Percentiles rank a stretch among this genome's conserved stretches.
These are phyloP conservation scores for Lasiodiplodia theobromae DNA, from an alignment of 2,329 filamentous ascomycete genomes.

Conservation along the genomic window DNA sequence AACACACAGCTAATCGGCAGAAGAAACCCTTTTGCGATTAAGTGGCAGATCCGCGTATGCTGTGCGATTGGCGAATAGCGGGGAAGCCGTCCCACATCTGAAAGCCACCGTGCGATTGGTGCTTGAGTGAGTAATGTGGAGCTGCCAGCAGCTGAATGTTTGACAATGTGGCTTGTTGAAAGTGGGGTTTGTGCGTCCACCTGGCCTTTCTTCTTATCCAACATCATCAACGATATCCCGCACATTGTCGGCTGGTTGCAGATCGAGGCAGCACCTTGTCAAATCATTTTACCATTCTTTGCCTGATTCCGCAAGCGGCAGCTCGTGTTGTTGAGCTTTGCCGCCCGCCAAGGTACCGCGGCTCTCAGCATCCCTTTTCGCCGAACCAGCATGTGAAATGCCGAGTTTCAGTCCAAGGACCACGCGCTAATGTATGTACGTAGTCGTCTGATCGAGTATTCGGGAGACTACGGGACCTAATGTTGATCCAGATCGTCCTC, in stretches of 20 bases:
- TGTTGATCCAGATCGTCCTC: neutral
- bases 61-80: neutral
- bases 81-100: neutral
- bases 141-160: conserved; percentile 6
- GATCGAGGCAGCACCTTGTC: neutral
- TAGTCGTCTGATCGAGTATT: neutral
- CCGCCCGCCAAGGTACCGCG: neutral
- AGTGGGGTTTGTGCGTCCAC: conserved; percentile 1
- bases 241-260: neutral
- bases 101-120: neutral
- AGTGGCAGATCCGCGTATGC: neutral
- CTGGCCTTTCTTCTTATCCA: neutral
- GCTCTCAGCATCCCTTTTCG: neutral
- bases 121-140: neutral
- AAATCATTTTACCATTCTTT: neutral
- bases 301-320: neutral
- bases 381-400: neutral
- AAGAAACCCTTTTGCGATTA: neutral
- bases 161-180: neutral
- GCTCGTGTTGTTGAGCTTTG: neutral
- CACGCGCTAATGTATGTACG: neutral
- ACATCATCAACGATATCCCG: neutral
- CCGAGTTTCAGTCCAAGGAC: neutral
- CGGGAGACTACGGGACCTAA: neutral
- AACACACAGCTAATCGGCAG: neutral